Base-by-base conservation (phyloP, 192 early-diverging fungal species). In the Cladochytrium replicatum region DNA sequence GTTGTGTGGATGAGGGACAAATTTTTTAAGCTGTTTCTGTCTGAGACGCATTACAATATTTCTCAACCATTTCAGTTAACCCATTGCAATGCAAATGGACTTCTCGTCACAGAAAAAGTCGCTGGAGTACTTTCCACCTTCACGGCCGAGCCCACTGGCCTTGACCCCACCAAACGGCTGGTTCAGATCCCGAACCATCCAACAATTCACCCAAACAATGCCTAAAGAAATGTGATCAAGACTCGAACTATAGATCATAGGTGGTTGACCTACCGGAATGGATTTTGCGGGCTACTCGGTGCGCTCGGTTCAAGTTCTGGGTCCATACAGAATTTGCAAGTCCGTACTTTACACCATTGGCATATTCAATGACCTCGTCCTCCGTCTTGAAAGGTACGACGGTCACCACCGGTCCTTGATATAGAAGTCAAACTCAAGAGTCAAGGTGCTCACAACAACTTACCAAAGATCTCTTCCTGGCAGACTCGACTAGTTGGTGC, bases 401-500 rank as follows among this genome's bases (percentile, higher is more conserved):
- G 39, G 70, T 74, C 5, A 86, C 76, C 4, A 92, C 89, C 4
- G 87, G 88, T n/a, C 86, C n/a, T n/a, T n/a, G n/a, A n/a, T n/a
- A n/a, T n/a, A n/a, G n/a, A n/a, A n/a, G n/a, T n/a, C n/a, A n/a
- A n/a, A n/a, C n/a, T n/a, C n/a, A n/a, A n/a, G n/a, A n/a, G n/a
- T n/a, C n/a, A n/a, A n/a, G n/a, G n/a, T n/a, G n/a, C n/a, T n/a
- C n/a, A n/a, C n/a, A n/a, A n/a, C n/a, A n/a, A n/a, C n/a, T n/a
- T n/a, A n/a, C n/a, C 86, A 68, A 91, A 91, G 34, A 89, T 85
- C 63, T 91, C 86, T 43, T 91, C 85, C 46, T 76, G 80, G 49
- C 69, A 72, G 19, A 62, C 58, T 6, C 74, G 54, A 25, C 55
- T 56, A 15, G 42, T 37, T 5, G 67, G 60, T 0, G 56, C 52